Evolutionary conservation across 1,284 basidiomycete genomes (phyloP), one percentile per base, ranked within the genome.

Genomic region (Ustilago tritici): DNA sequence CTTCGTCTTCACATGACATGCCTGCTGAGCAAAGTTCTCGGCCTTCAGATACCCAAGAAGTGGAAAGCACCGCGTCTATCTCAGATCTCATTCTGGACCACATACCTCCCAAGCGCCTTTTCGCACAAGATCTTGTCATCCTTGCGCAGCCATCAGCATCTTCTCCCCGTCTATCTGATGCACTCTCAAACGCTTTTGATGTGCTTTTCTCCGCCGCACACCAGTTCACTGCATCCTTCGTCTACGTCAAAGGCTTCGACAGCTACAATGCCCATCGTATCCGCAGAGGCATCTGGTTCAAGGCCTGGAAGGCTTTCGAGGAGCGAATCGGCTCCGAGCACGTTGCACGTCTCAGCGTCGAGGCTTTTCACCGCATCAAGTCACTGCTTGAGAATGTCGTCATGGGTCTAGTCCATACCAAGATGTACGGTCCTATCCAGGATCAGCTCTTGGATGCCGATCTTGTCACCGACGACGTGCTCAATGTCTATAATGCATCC

Each of bases 191-290:
- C 8, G 60, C 72, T 0, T 70, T 70, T 11, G 32, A 62, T 3
- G 54, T 63, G 5, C 66, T 75, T 2, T 61, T 65, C 40, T 43
- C 59, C 5, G 56, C 67, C 14, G 72, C 72, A 23, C 66, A 65
- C n/a, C 72, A 78, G n/a, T 78, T 78, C 36, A 43, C 58, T 12
- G 61, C 62, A 17, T 61, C 76, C n/a, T 78, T 75, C 23, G 76
- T 78, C 46, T 78, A 71, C 56, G 76, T 78, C 32, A 66, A 66
- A 19, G 76, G 76, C 36, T 78, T 76, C 43, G 76, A 78, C 59
- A 63, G 54, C 43, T 78, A 78, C 55, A 78, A 78, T 52, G 68
- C 73, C 3, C 68, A 70, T 31, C 65, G 76, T 55, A 78, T 78
- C 28, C 65, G 76, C 19, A 56, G 76, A 43, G 76, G 76, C 38